phyloP scores from a whole-genome alignment of 1,284 basidiomycete genomes.

The Apiotrichum brassicae region DNA sequence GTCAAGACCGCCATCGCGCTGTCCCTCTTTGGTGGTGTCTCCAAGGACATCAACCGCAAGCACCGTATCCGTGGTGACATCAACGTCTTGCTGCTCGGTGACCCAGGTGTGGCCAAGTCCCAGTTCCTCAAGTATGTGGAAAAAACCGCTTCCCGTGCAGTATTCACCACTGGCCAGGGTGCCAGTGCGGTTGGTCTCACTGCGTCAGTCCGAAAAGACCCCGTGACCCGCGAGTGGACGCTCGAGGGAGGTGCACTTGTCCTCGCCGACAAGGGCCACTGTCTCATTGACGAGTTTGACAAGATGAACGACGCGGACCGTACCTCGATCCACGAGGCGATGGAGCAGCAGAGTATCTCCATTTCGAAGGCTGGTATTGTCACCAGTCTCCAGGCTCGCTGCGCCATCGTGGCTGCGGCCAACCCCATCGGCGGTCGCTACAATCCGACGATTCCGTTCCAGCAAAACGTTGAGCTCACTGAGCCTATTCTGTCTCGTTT shows the following conservation, averaged over 20 bases:
- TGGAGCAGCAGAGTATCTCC: slow-evolving; percentile 99
- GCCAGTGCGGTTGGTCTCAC: slow-evolving; percentile 97
- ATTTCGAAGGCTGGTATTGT: slow-evolving; percentile 99
- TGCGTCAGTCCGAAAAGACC: slow-evolving; percentile 94
- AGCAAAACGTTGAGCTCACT: slow-evolving; percentile 97
- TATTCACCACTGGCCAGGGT: slow-evolving; percentile 98
- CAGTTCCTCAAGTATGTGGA: slow-evolving; percentile 99
- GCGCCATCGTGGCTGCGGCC: slow-evolving; percentile 94
- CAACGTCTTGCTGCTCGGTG: slow-evolving; percentile 90
- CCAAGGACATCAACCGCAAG: slow-evolving; percentile 95
- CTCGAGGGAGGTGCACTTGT: slow-evolving; percentile 96
- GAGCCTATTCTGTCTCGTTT: slow-evolving; percentile 99
- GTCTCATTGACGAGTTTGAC: slow-evolving; percentile 98
- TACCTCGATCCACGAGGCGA: slow-evolving; percentile 98
- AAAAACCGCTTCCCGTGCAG: slow-evolving; percentile 93
- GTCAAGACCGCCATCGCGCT: slow-evolving; percentile 97
- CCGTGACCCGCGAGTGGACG: slow-evolving; percentile 96
- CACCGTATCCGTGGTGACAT: slow-evolving; percentile 96
- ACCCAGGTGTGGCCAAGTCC: slow-evolving; percentile 97
- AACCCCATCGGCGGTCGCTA: slow-evolving; percentile 95
- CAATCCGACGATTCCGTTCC: slow-evolving; percentile 95
- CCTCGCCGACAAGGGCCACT: slow-evolving; percentile 96
- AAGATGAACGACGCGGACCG: slow-evolving; percentile 99
- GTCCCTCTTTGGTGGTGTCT: slow-evolving; percentile 85
- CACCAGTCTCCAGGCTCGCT: slow-evolving; percentile 91